Evolutionary conservation across 495 filamentous ascomycete genomes (phyloP), one percentile per base, ranked within the genome.

Genomic region (Annulohypoxylon maeteangense): DNA sequence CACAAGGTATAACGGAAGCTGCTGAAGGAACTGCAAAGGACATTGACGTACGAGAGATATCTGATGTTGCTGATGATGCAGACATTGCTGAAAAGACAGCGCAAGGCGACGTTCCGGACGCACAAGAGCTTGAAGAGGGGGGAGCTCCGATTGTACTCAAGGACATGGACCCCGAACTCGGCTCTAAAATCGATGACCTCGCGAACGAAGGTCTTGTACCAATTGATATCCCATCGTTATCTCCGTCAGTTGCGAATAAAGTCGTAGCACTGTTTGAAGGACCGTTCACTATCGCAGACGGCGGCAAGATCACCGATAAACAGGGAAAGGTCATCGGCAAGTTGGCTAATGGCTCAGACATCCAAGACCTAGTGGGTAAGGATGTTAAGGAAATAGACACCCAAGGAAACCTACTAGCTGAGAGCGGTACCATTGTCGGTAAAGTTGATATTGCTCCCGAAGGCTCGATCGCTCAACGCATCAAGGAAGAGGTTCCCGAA

Each of bases 381-480:
- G 83, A 95, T 22, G 80, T 90, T 12, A 88, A 92, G 59, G 93
- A 93, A 18, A 91, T 95, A 42, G 93, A 95, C 71, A 86, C 90
- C 45, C 90, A 97, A 74, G 93, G 93, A 12, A 93, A 95, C 68
- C 89, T 97, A 45, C 79, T 93, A 29, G 93, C 93, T 72, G 90
- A 88, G 70, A 88, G 87, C 58, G 93, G 92, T 48, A 93, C 92
- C 71, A 87, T 93, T 29, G 89, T 93, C 75, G 93, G 93, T 59
- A 89, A 90, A 69, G 88, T 90, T 10, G 90, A 93, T 76, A 86
- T 94, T 31, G 89, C 93, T 31, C 85, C 90, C 7, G 92, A 92
- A 38, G 87, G 86, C n/a, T 78, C 76, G 32, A 89, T 92, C 72
- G 83, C 88, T 40, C 79, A 88, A 40, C 83, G 82, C 2, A 86